phyloP scores from a whole-genome alignment of 75 land plant species.

The Gnetum montanum region DNA sequence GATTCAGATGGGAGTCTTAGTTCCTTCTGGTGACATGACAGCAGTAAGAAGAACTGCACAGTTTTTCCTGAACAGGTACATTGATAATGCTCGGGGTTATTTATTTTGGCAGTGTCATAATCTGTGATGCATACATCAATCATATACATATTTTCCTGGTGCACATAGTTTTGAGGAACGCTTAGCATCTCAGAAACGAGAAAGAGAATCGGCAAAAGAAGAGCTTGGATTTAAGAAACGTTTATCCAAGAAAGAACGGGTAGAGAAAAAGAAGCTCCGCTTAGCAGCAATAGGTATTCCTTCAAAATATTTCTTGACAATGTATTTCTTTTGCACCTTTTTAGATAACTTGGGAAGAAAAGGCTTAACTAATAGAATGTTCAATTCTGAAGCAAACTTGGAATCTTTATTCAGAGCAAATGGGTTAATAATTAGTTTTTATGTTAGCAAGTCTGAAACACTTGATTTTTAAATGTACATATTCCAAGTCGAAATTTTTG shows the following conservation, averaged over 20 bases:
- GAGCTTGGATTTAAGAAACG: slow-evolving; percentile 84
- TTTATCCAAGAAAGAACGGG: slow-evolving; percentile 71
- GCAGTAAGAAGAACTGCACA: slow-evolving; percentile 96
- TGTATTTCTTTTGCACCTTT: no score
- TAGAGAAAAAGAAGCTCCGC: slow-evolving; percentile 85
- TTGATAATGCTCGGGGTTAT: not conserved
- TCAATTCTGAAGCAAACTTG: no score
- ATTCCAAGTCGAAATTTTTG: no score
- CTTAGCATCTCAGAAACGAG: slow-evolving; percentile 70
- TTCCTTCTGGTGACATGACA: slow-evolving; percentile 95
- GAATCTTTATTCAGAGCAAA: no score
- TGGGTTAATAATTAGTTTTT: no score
- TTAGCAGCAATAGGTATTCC: slow-evolving; percentile 93
- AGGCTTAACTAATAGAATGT: no score
- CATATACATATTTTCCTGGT: no score
- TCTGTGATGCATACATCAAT: not conserved
- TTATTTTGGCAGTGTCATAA: not conserved
- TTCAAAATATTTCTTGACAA: not conserved
- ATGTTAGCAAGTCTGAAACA: no score
- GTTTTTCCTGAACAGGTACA: slow-evolving; percentile 87
- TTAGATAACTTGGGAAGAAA: no score
- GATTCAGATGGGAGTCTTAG: slow-evolving; percentile 99
- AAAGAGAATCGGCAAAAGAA: slow-evolving; percentile 56
- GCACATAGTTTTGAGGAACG: slow-evolving; percentile 84
- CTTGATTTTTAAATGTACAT: no score